A percentile compares a stretch with the other conserved stretches of the same genome.
Conservation (phyloP, 2,329 filamentous ascomycete species). For the Claviceps africana region DNA sequence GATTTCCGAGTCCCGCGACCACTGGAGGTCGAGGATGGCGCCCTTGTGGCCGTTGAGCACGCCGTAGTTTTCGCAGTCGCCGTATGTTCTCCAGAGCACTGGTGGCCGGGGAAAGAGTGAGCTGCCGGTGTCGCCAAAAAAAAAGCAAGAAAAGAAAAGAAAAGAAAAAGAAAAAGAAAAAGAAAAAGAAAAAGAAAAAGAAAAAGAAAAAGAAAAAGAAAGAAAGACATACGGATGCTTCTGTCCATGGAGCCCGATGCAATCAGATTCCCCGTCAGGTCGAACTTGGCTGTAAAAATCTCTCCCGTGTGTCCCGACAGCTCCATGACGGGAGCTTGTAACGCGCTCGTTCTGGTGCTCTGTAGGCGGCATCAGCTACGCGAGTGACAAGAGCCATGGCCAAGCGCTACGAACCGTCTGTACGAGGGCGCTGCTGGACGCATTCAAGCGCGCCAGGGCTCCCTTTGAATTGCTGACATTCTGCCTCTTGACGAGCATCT, state of each 20-base stretch:
- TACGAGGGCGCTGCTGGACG: conserved; percentile 32
- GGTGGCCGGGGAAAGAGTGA: not conserved
- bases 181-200: no score
- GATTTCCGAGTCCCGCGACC: conserved; percentile 87
- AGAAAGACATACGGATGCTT: conserved; percentile 53
- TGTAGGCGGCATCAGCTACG: conserved; percentile 22
- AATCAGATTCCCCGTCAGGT: conserved; percentile 74
- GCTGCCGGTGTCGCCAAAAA: not conserved
- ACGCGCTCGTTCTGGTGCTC: conserved; percentile 64
- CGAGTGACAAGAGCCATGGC: not conserved
- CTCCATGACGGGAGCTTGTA: conserved; percentile 91
- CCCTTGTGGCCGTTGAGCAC: conserved; percentile 78
- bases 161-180: not conserved
- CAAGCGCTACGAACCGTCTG: conserved; percentile 30
- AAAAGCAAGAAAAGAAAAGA: not conserved
- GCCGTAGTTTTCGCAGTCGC: conserved; percentile 89
- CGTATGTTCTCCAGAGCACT: conserved; percentile 92
- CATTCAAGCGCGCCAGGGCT: conserved; percentile 37
- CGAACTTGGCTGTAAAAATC: conserved; percentile 81
- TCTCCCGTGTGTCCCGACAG: conserved; percentile 72
- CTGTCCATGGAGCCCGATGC: conserved; percentile 94
- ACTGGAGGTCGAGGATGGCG: conserved; percentile 82
- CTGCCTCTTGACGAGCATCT: conserved; percentile 80
- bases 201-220: no score
- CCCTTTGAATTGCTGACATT: conserved; percentile 43